Percentiles rank a stretch among this genome's conserved stretches.
Evolutionary conservation across 2,329 filamentous ascomycete genomes (phyloP).

Genomic region (Aureobasidium sp.): DNA sequence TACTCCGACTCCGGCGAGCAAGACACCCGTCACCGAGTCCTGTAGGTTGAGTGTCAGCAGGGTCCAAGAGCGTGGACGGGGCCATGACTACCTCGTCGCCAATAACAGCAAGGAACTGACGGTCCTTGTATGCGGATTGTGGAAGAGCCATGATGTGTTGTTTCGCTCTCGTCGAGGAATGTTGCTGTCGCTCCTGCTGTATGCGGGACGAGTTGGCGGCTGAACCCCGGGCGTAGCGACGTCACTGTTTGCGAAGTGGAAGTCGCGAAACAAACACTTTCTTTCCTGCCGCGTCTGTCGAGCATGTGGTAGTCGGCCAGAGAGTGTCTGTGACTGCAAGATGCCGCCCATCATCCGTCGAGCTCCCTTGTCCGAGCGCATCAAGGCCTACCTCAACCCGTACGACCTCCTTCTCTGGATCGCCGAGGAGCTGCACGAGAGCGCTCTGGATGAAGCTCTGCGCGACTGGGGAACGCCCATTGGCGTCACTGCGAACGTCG

Average conservation of each 20-base stretch:
- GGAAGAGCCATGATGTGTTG: slow-evolving; percentile 50
- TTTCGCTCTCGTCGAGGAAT: not conserved
- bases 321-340: not conserved
- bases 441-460: slow-evolving; percentile 75
- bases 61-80: slow-evolving; percentile 23
- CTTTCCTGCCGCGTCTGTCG: not conserved
- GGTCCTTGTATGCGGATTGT: slow-evolving; percentile 61
- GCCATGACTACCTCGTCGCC: slow-evolving; percentile 66
- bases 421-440: slow-evolving; percentile 85
- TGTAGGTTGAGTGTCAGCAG: slow-evolving; percentile 33
- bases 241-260: slow-evolving; percentile 12
- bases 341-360: slow-evolving; percentile 77
- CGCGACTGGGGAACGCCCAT: slow-evolving; percentile 68
- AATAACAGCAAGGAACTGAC: slow-evolving; percentile 95
- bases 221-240: not conserved
- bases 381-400: slow-evolving; percentile 74
- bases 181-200: not conserved
- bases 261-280: not conserved
- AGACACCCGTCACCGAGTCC: slow-evolving; percentile 92
- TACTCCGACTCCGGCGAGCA: slow-evolving; percentile 93
- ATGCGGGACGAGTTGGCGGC: not conserved
- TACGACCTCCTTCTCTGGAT: slow-evolving; percentile 86
- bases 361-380: slow-evolving; percentile 70
- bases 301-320: not conserved
- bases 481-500: slow-evolving; percentile 67